Evolutionary conservation across 257 asterid species (phyloP).

Genomic region (Solanum habrochaites): DNA sequence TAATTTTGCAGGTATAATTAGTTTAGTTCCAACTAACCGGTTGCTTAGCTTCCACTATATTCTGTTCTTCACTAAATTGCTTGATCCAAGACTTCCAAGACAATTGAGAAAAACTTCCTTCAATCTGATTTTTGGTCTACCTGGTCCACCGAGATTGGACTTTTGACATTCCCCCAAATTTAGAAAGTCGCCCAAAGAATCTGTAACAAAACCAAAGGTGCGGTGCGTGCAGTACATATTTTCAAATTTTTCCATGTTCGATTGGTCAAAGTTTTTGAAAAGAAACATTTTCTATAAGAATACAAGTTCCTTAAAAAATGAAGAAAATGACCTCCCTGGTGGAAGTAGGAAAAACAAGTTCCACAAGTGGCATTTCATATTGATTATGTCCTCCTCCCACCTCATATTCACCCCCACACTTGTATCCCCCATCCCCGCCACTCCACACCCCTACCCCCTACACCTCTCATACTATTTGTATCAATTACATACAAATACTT

Average conservation of each 20-base stretch:
- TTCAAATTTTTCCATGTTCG: neutral
- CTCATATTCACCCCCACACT: neutral
- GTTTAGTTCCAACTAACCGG: neutral
- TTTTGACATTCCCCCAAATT: neutral
- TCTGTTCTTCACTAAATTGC: neutral
- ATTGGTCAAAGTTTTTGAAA: neutral
- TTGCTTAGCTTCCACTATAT: neutral
- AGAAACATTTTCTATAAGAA: neutral
- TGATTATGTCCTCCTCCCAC: neutral
- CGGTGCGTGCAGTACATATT: neutral
- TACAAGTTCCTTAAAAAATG: neutral
- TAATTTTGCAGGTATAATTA: neutral
- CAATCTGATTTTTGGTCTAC: neutral
- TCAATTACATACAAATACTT: neutral
- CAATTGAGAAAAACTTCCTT: neutral
- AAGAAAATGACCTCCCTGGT: neutral
- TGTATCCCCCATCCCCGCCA: neutral
- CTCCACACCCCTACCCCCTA: neutral
- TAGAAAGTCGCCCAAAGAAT: neutral
- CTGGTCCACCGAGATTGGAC: neutral
- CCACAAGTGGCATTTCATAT: neutral
- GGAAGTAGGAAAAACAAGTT: neutral
- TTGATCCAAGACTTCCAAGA: neutral
- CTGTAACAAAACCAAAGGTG: neutral
- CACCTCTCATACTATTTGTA: neutral